A percentile compares a stretch with the other conserved stretches of the same genome.
phyloP scores from a whole-genome alignment of 306 rosid genomes.

The Carpinus viminea region DNA sequence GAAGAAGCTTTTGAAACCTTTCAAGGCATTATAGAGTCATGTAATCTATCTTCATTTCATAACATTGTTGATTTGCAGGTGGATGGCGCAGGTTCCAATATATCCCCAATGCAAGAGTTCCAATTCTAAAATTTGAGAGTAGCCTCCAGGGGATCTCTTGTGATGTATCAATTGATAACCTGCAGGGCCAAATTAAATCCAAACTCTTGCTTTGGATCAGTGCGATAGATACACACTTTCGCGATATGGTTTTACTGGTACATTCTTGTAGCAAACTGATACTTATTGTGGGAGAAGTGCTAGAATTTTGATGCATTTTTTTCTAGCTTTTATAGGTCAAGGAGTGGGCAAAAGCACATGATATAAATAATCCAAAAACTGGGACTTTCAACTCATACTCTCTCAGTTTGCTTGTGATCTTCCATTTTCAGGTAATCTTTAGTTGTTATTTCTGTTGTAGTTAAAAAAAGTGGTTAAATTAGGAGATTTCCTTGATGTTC shows the following conservation, averaged over 20 bases:
- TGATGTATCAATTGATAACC: constrained; percentile 86
- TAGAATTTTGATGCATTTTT: constrained; percentile 31
- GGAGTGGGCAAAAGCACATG: constrained; percentile 94
- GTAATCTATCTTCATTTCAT: constrained; percentile 13
- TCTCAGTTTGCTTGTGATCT: constrained; percentile 79
- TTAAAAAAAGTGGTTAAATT: neutral
- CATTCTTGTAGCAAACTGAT: constrained; percentile 27
- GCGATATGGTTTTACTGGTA: constrained; percentile 86
- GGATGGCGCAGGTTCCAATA: constrained; percentile 53
- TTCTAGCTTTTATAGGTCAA: constrained; percentile 74
- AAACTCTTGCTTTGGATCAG: constrained; percentile 71
- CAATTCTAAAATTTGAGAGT: constrained; percentile 70
- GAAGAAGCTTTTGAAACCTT: constrained; percentile 13
- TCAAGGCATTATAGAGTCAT: constrained; percentile 19
- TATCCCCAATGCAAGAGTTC: constrained; percentile 73
- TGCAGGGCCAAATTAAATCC: constrained; percentile 76
- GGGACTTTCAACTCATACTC: constrained; percentile 92
- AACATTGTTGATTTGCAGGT: constrained; percentile 53
- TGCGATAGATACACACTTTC: constrained; percentile 75
- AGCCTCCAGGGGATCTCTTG: constrained; percentile 61
- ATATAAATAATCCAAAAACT: constrained; percentile 64
- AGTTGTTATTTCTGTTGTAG: constrained; percentile 23
- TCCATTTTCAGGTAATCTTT: constrained; percentile 84
- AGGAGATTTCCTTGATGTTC: constrained; percentile 23
- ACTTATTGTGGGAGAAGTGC: constrained; percentile 22